Conservation (phyloP, 495 filamentous ascomycete species). For the Penicillium herquei region DNA sequence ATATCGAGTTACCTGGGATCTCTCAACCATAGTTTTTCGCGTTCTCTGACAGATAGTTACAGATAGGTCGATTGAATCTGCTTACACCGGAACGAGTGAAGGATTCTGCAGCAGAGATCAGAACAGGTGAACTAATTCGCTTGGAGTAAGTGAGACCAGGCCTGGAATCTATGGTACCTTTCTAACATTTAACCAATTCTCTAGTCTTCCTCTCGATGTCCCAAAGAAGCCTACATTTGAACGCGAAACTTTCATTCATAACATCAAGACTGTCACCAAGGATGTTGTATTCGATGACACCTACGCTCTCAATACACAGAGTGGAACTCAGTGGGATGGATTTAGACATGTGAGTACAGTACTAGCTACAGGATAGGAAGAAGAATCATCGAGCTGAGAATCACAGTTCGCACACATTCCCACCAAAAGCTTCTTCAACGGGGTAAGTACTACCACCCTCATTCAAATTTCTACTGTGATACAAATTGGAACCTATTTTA, state of each 20-base stretch:
- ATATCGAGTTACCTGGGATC: background rate
- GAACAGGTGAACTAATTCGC: conserved; percentile 52
- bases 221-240: conserved; percentile 50
- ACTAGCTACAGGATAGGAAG: background rate
- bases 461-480: too few species aligned
- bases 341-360: conserved; percentile 56
- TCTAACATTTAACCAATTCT: background rate
- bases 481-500: background rate
- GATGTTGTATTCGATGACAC: conserved; percentile 57
- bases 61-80: conserved; percentile 57
- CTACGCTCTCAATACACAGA: conserved; percentile 69
- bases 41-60: background rate
- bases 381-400: too few species aligned
- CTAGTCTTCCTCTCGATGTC: conserved; percentile 54
- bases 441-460: conserved; percentile 17
- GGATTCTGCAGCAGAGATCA: conserved; percentile 48
- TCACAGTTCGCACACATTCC: conserved; percentile 40
- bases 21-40: background rate
- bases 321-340: conserved; percentile 73
- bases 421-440: conserved; percentile 53
- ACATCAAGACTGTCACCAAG: conserved; percentile 43
- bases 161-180: background rate
- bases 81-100: conserved; percentile 55
- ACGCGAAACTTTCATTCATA: conserved; percentile 52
- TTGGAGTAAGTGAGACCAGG: conserved; percentile 36